phyloP scores from a whole-genome alignment of 371 early-diverging fungal species.

The Circinella minor region DNA sequence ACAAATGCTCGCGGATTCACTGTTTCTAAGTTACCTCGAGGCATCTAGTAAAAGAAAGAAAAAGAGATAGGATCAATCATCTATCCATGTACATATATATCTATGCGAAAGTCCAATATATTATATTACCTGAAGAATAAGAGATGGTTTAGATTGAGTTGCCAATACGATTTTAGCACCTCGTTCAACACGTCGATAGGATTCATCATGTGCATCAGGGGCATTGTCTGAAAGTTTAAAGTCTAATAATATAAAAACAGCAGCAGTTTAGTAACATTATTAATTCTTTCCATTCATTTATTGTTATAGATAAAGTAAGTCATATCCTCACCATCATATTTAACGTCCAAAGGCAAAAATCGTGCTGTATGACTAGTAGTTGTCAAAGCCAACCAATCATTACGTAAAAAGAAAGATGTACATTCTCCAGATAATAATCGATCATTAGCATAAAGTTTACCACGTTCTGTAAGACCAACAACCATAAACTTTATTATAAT shows the following conservation, averaged over 20 bases:
- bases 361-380: slow-evolving; percentile 85
- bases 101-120: too few relatives aligned
- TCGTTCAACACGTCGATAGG: slow-evolving; percentile 86
- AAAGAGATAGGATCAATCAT: not conserved
- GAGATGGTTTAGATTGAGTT: slow-evolving; percentile 67
- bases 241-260: slow-evolving; percentile 21
- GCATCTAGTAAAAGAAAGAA: slow-evolving; percentile 65
- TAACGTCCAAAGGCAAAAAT: slow-evolving; percentile 64
- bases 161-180: slow-evolving; percentile 87
- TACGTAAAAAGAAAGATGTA: slow-evolving; percentile 87
- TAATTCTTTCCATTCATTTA: not conserved
- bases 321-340: slow-evolving; percentile 27
- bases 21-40: slow-evolving; percentile 96
- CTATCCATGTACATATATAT: not conserved
- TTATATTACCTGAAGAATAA: slow-evolving; percentile 75
- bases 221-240: slow-evolving; percentile 58
- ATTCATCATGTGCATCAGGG: slow-evolving; percentile 71
- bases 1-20: slow-evolving; percentile 94
- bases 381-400: slow-evolving; percentile 82
- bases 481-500: slow-evolving; percentile 38
- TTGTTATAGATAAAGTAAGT: not conserved
- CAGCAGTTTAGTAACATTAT: too few relatives aligned
- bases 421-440: slow-evolving; percentile 74
- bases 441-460: slow-evolving; percentile 80
- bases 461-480: slow-evolving; percentile 80